Conservation (phyloP, 2,329 filamentous ascomycete species). For the Hymenoscyphus repandus region DNA sequence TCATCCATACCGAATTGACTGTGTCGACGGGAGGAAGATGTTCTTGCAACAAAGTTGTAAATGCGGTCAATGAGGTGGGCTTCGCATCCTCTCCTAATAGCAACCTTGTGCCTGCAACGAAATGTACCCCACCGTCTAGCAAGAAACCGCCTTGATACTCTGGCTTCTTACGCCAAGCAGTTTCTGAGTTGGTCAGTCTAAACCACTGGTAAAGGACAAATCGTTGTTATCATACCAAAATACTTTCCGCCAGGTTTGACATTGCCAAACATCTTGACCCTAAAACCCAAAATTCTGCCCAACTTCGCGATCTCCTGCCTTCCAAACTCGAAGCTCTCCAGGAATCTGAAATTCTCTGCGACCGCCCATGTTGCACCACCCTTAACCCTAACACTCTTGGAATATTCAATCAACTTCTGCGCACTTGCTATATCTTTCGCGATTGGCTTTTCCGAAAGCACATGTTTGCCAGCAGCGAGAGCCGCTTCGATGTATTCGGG, state of each 20-base stretch:
- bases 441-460: conserved; percentile 50
- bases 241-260: conserved; percentile 44
- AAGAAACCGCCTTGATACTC: conserved; percentile 71
- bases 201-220: background rate
- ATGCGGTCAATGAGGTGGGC: conserved; percentile 24
- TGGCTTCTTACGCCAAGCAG: conserved; percentile 61
- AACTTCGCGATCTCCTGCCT: conserved; percentile 44
- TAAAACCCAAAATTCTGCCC: conserved; percentile 51
- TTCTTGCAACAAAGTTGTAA: conserved; percentile 24
- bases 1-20: conserved; percentile 30
- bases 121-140: conserved; percentile 72
- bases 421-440: conserved; percentile 44
- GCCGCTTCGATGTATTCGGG: conserved; percentile 44
- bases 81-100: conserved; percentile 42
- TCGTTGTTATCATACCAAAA: conserved; percentile 26
- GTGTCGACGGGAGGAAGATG: conserved; percentile 31
- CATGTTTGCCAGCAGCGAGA: conserved; percentile 47
- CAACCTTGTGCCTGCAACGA: conserved; percentile 55
- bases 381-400: conserved; percentile 33
- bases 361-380: conserved; percentile 47
- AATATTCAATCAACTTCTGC: conserved; percentile 43
- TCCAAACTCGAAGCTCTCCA: conserved; percentile 49
- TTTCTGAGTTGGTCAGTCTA: conserved; percentile 33
- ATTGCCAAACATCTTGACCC: conserved; percentile 39
- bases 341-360: conserved; percentile 70